Conservation (phyloP, 331 rosid species). For the Dryas integrifolia region DNA sequence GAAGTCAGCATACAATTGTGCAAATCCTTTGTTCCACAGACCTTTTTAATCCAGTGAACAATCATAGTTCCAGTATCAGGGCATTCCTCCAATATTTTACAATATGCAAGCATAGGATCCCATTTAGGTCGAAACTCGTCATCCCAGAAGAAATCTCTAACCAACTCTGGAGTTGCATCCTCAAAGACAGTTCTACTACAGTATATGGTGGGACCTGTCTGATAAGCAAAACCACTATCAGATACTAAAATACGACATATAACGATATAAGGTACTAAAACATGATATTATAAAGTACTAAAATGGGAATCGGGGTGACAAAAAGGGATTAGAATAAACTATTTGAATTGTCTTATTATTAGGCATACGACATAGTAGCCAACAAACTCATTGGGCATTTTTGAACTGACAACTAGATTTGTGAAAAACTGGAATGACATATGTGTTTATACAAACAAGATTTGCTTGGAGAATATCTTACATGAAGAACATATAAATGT, state of each 20-base stretch:
- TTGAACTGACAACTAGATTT: background rate
- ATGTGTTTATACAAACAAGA: background rate
- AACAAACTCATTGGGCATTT: background rate
- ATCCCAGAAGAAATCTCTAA: slow-evolving; percentile 98
- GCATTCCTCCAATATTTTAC: slow-evolving; percentile 83
- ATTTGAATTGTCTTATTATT: background rate
- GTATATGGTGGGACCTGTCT: slow-evolving; percentile 83
- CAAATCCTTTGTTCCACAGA: slow-evolving; percentile 31
- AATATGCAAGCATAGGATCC: slow-evolving; percentile 83
- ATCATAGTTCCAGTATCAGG: slow-evolving; percentile 64
- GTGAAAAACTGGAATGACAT: background rate
- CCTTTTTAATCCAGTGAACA: slow-evolving; percentile 98
- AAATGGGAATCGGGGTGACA: background rate
- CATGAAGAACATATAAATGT: background rate
- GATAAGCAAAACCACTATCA: slow-evolving; percentile 44
- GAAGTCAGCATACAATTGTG: background rate
- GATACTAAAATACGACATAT: slow-evolving; percentile 21
- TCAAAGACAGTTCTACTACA: slow-evolving; percentile 89
- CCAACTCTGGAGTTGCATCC: slow-evolving; percentile 92
- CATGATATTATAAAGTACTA: slow-evolving; percentile 12
- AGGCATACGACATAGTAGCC: background rate
- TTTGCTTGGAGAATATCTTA: background rate
- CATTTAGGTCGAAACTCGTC: slow-evolving; percentile 94
- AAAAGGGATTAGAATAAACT: background rate
- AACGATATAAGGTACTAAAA: background rate